Conservation (phyloP, 192 early-diverging fungal species). For the Funneliformis geosporum region DNA sequence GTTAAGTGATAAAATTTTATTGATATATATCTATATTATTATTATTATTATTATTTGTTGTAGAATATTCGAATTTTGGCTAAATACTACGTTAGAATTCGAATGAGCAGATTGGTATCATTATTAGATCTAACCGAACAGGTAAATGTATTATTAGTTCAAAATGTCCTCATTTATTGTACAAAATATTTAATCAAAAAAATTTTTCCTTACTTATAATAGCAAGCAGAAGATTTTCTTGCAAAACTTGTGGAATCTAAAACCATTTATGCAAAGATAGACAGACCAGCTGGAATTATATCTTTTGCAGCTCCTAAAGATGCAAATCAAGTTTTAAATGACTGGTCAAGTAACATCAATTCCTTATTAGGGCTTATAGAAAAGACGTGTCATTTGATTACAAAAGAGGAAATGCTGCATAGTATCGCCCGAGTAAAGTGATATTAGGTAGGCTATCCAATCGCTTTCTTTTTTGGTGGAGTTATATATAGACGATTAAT, state of each 20-base stretch:
- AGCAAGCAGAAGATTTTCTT: constrained; percentile 90
- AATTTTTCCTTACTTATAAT: constrained; percentile 10
- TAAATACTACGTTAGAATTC: constrained; percentile 91
- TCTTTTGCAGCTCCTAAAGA: constrained; percentile 83
- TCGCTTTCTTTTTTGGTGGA: too few relatives aligned
- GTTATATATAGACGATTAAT: too few relatives aligned
- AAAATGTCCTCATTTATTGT: not conserved
- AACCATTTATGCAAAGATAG: constrained; percentile 95
- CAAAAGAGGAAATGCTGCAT: constrained; percentile 90
- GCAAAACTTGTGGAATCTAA: constrained; percentile 92
- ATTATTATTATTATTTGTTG: not conserved
- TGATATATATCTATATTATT: not conserved
- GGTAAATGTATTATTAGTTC: constrained; percentile 38
- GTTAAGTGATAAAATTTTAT: not conserved
- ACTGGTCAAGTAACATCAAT: constrained; percentile 92
- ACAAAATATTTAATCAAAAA: not conserved
- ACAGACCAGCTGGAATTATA: constrained; percentile 88
- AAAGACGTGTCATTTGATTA: constrained; percentile 90
- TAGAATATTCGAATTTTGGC: constrained; percentile 95
- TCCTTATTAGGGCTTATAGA: constrained; percentile 87
- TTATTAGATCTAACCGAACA: constrained; percentile 81
- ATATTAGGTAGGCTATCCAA: constrained; percentile 5
- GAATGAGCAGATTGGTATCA: constrained; percentile 82
- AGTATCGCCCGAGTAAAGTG: constrained; percentile 70
- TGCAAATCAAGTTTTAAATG: constrained; percentile 87